A percentile compares a stretch with the other conserved stretches of the same genome.
Conservation (phyloP, 306 rosid species). For the Castanea sativa region DNA sequence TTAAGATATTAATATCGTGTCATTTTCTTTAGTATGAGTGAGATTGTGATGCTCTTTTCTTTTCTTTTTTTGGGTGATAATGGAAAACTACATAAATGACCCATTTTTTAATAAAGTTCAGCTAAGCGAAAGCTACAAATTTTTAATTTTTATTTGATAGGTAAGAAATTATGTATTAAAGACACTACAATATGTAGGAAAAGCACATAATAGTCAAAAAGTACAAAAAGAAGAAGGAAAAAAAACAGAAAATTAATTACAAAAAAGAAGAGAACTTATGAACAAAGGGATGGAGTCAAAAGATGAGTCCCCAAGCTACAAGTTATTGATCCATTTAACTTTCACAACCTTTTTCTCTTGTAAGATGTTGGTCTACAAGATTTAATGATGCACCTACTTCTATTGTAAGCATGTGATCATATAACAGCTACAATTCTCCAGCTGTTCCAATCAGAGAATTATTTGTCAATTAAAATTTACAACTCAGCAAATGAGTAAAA, state of each 20-base stretch:
- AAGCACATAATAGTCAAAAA: no score
- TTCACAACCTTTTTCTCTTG: neutral
- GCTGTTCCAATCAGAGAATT: no score
- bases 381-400: neutral
- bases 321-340: neutral
- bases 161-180: no score
- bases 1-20: neutral
- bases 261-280: no score
- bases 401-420: neutral
- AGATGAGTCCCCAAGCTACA: neutral
- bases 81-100: neutral
- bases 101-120: neutral
- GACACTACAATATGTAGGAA: no score
- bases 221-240: no score
- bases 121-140: neutral
- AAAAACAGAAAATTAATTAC: no score
- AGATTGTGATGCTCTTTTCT: neutral
- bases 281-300: no score
- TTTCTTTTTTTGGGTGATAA: neutral
- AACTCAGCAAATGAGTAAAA: no score
- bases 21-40: neutral
- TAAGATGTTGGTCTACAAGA: neutral
- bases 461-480: no score
- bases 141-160: neutral
- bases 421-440: no score